Conservation (phyloP, 2,329 filamentous ascomycete species). For the Phaeosphaeriaceae sp. region DNA sequence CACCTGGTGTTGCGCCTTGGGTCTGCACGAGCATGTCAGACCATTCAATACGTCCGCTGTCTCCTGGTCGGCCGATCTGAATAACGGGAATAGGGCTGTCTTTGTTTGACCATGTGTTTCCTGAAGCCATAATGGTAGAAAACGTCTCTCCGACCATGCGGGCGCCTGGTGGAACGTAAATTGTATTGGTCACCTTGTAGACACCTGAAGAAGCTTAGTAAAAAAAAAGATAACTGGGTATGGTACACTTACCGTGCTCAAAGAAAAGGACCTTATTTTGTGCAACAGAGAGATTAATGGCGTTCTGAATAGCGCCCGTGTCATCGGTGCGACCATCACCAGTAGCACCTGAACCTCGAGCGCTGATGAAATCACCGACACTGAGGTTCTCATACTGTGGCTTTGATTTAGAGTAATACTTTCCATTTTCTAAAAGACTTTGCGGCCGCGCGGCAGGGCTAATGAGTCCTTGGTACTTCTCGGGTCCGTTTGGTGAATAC, state of each 20-base stretch:
- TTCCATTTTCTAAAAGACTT: constrained; percentile 54
- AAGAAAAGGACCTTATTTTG: constrained; percentile 64
- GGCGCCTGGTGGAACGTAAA: constrained; percentile 70
- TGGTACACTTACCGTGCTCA: constrained; percentile 55
- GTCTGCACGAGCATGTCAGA: constrained; percentile 77
- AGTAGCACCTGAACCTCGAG: constrained; percentile 62
- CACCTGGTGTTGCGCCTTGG: constrained; percentile 71
- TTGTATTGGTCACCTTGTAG: constrained; percentile 63
- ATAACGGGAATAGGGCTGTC: constrained; percentile 68
- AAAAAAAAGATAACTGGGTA: not conserved
- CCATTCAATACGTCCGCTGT: constrained; percentile 72
- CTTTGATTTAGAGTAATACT: constrained; percentile 61
- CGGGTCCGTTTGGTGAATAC: constrained; percentile 51
- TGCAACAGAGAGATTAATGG: constrained; percentile 68
- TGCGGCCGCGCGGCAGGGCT: constrained; percentile 55
- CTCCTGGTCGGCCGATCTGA: constrained; percentile 68
- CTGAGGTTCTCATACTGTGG: constrained; percentile 58
- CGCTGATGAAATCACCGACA: constrained; percentile 66
- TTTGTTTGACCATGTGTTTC: constrained; percentile 58
- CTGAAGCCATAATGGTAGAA: constrained; percentile 82
- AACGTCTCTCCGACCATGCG: constrained; percentile 86
- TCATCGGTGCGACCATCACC: constrained; percentile 85
- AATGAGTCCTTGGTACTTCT: constrained; percentile 55
- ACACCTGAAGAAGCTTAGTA: constrained; percentile 30
- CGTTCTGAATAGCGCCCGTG: constrained; percentile 76